Evolutionary conservation across 2,329 filamentous ascomycete genomes (phyloP), one percentile per base, ranked within the genome.

Genomic region (Lasiodiplodia citricola): DNA sequence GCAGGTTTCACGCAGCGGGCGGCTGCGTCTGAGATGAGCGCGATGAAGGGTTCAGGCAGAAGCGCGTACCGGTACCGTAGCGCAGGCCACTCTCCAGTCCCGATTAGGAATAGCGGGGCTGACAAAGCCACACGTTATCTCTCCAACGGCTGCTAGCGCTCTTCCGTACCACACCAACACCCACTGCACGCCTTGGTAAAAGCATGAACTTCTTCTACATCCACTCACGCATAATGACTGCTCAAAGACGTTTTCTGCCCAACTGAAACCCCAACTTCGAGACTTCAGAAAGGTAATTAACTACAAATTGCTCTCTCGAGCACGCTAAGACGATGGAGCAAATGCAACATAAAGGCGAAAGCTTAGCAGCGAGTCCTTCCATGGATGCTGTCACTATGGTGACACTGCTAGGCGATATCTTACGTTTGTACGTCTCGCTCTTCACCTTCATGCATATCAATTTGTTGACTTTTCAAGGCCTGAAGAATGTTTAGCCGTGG

Each of bases 401-500:
- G 54, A 72, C 73, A 60, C 60, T 75, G 50, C 70, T 78, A 69
- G 72, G 73, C 50, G 76, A 78, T 56, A 72, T 77, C 25, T 70
- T 78, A 14, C 75, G 76, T 28, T 70, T 78, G 72, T 75, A 70
- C 50, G 60, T 58, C n/a, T 2, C n/a, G 3, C 11, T 35, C 4
- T 23, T 16, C 23, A 16, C 13, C 13, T 5, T 16, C 25, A 44
- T 7, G 18, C 16, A 31, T 35, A 13, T 13, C 23, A 41, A 0
- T 31, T 14, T 4, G 31, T 25, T 56, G 41, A 63, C n/a, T 16
- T 28, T 6, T 18, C 31, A 62, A 74, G 72, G 28, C 73, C 73
- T 8, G 73, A 77, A 38, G 75, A 78, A 71, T 73, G 76, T 18
- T 70, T 79, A 11, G 73, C 75, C 21, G 77, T 78, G 74, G 71